Evolutionary conservation across 208 protist genomes (phyloP), one percentile per base, ranked within the genome.

Genomic region (Leishmania tarentolae): DNA sequence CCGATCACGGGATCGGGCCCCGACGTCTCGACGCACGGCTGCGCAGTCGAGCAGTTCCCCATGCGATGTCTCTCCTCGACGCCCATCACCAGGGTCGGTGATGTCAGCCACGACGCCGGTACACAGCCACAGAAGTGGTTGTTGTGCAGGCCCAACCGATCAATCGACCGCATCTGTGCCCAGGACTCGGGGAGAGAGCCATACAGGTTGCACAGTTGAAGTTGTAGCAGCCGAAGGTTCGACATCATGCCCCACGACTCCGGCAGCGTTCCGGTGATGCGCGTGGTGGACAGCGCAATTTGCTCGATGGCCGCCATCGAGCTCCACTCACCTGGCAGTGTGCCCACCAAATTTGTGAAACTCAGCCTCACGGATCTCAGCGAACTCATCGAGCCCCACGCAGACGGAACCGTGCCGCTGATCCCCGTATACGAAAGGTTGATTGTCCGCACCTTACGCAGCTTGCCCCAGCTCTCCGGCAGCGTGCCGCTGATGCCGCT

Each of bases 341-440:
- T n/a, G n/a, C n/a, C n/a, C n/a, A n/a, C n/a, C n/a, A n/a, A n/a
- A n/a, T n/a, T n/a, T n/a, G n/a, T n/a, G n/a, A n/a, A n/a, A n/a
- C n/a, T n/a, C n/a, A n/a, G n/a, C n/a, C n/a, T n/a, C n/a, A n/a
- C n/a, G n/a, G n/a, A n/a, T n/a, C n/a, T n/a, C n/a, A n/a, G n/a
- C n/a, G n/a, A n/a, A n/a, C n/a, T n/a, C n/a, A n/a, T n/a, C n/a
- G n/a, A n/a, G n/a, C n/a, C n/a, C n/a, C n/a, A n/a, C n/a, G n/a
- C n/a, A n/a, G n/a, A 3, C 5, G 78, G 78, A n/a, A 82, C 13
- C 3, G 59, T 82, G 71, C 78, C 78, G n/a, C 28, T 31, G 5
- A 82, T 4, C 13, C n/a, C n/a, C 42, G 24, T 70, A 9, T 5
- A 37, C 6, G 31, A 13, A 3, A 70, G 6, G 11, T 70, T 44